These are phyloP conservation scores for Nakazawaea ambrosiae DNA, from an alignment of 805 yeast species.

Conservation along the genomic window DNA sequence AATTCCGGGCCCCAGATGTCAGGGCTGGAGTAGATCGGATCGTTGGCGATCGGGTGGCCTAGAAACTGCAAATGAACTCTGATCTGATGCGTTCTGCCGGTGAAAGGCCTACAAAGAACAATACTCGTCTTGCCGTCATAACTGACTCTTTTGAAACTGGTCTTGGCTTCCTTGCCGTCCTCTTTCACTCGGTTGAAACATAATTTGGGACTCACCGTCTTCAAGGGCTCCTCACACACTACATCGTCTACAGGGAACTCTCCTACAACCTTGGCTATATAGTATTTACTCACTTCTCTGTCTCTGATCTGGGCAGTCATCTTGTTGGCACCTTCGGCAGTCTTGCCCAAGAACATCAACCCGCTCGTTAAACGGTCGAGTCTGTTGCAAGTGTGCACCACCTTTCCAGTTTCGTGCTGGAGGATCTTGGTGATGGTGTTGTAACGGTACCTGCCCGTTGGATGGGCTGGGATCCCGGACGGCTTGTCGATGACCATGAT, in stretches of 20 bases:
- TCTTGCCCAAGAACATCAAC: constrained; percentile 83
- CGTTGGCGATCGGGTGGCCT: constrained; percentile 90
- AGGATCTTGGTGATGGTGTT: constrained; percentile 72
- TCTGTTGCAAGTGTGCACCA: constrained; percentile 81
- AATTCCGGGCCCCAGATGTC: constrained; percentile 72
- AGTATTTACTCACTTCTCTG: constrained; percentile 71
- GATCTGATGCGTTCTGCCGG: constrained; percentile 95
- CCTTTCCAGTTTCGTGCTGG: constrained; percentile 58
- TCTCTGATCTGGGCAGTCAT: constrained; percentile 68
- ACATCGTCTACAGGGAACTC: constrained; percentile 62
- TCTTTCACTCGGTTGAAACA: constrained; percentile 52
- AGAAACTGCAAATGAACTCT: constrained; percentile 85
- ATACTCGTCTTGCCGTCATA: constrained; percentile 63
- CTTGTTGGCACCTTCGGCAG: constrained; percentile 67
- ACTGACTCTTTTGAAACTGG: constrained; percentile 60
- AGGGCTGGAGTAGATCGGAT: constrained; percentile 80
- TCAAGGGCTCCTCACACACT: constrained; percentile 58
- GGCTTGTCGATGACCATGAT: constrained; percentile 88
- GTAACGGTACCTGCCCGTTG: constrained; percentile 79
- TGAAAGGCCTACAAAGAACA: constrained; percentile 77
- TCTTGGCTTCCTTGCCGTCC: constrained; percentile 66
- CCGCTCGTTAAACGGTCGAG: constrained; percentile 91
- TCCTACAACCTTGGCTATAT: constrained; percentile 84
- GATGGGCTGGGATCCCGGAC: constrained; percentile 92
- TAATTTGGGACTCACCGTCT: constrained; percentile 66